Evolutionary conservation across 116 monocot genomes (phyloP).

Genomic region (Phalaenopsis hybrid): DNA sequence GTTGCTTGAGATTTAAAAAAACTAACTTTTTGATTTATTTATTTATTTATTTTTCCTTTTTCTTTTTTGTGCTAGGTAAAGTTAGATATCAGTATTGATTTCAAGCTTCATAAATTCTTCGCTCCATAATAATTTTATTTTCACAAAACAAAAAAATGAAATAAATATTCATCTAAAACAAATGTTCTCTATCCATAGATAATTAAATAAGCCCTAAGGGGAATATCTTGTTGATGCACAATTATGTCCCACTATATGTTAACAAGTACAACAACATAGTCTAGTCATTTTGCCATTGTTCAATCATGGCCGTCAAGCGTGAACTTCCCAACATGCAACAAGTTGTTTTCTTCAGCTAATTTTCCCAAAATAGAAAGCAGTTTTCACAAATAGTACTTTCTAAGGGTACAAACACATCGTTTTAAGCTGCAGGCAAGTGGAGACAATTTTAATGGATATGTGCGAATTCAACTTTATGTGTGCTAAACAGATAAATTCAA

Average conservation of each 20-base stretch:
- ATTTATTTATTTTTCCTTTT: background rate
- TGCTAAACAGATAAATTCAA: background rate
- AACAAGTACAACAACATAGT: background rate
- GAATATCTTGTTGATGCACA: background rate
- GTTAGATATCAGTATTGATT: background rate
- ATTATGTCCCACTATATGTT: background rate
- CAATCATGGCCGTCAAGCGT: background rate
- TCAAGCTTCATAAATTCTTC: background rate
- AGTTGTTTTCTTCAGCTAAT: background rate
- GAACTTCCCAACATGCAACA: background rate
- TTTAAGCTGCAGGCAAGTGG: background rate
- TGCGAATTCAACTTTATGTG: background rate
- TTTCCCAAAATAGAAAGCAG: background rate
- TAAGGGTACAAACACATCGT: background rate
- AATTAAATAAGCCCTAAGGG: background rate
- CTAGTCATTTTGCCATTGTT: background rate
- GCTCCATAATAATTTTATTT: background rate
- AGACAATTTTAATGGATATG: background rate
- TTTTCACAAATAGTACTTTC: background rate
- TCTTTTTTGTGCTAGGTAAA: background rate
- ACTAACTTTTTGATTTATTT: no score
- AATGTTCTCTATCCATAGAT: background rate
- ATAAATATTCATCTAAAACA: background rate
- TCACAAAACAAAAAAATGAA: background rate
- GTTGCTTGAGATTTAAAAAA: background rate